Percentiles rank a stretch among this genome's conserved stretches.
phyloP scores from a whole-genome alignment of 495 filamentous ascomycete species.

The Penicillium ochrochloron region DNA sequence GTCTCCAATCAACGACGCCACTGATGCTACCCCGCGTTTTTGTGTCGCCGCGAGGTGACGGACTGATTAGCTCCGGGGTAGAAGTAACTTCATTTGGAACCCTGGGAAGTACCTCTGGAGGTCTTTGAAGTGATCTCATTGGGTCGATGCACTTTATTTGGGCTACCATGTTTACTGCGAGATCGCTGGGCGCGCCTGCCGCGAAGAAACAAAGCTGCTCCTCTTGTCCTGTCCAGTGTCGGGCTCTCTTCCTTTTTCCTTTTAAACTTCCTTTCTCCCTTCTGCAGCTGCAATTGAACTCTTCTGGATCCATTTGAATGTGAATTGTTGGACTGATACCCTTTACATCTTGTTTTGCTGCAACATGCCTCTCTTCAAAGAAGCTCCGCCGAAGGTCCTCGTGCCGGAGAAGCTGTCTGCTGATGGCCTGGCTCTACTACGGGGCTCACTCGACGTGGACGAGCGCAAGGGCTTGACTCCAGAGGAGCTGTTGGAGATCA shows the following conservation, averaged over 20 bases:
- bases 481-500: constrained; percentile 59
- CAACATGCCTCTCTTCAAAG: constrained; percentile 25
- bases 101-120: background rate
- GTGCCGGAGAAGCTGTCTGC: constrained; percentile 75
- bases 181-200: constrained; percentile 25
- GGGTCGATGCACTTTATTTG: background rate
- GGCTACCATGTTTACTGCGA: constrained; percentile 5
- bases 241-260: constrained; percentile 4
- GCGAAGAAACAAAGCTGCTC: constrained; percentile 8
- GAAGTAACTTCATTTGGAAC: background rate
- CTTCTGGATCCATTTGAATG: background rate
- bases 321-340: background rate
- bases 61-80: background rate
- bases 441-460: constrained; percentile 60
- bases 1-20: constrained; percentile 14
- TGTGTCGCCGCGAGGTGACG: background rate
- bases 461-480: constrained; percentile 59
- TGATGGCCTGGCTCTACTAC: constrained; percentile 67
- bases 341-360: background rate
- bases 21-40: constrained; percentile 22
- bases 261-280: background rate
- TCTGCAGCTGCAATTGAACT: background rate
- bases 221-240: background rate
- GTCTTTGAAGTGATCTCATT: background rate
- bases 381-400: constrained; percentile 59